phyloP scores from a whole-genome alignment of 2,329 filamentous ascomycete species.

The Setomelanomma holmii region DNA sequence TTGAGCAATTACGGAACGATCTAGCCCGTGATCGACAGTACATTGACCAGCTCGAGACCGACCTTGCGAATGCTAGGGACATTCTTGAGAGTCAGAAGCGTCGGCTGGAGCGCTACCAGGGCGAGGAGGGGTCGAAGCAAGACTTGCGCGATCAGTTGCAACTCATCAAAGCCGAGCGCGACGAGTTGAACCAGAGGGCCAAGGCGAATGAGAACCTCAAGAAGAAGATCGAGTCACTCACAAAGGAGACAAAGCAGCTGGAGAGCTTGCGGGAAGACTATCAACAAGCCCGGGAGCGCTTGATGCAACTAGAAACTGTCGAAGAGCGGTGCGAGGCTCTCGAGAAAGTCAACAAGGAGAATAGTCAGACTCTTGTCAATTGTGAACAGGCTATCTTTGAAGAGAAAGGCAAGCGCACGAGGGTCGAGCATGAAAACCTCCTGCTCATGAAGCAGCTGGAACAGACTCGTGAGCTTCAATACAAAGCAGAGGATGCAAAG shows the following conservation, averaged over 20 bases:
- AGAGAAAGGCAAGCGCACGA: slow-evolving; percentile 55
- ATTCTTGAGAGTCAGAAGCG: slow-evolving; percentile 55
- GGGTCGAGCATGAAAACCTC: slow-evolving; percentile 57
- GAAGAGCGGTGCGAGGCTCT: slow-evolving; percentile 54
- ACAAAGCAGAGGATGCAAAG: slow-evolving; percentile 56
- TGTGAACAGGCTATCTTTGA: slow-evolving; percentile 61
- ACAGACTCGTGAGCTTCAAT: slow-evolving; percentile 55
- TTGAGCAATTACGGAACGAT: slow-evolving; percentile 54
- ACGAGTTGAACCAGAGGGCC: slow-evolving; percentile 57
- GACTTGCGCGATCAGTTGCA: slow-evolving; percentile 60
- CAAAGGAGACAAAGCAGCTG: slow-evolving; percentile 55
- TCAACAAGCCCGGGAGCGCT: slow-evolving; percentile 52
- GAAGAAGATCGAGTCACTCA: slow-evolving; percentile 60
- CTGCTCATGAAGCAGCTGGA: slow-evolving; percentile 56
- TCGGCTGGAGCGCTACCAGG: slow-evolving; percentile 53
- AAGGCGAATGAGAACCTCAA: slow-evolving; percentile 61
- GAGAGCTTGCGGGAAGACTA: slow-evolving; percentile 55
- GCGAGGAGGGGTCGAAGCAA: slow-evolving; percentile 53
- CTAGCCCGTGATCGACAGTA: slow-evolving; percentile 56
- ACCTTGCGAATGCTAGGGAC: slow-evolving; percentile 54
- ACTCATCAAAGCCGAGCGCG: slow-evolving; percentile 56
- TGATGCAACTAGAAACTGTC: slow-evolving; percentile 54
- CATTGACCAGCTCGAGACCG: slow-evolving; percentile 58
- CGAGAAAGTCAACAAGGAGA: slow-evolving; percentile 60
- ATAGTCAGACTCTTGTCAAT: slow-evolving; percentile 57